Evolutionary conservation across 2,329 filamentous ascomycete species (phyloP).

Genomic region (Chrysosporium queenslandicum): DNA sequence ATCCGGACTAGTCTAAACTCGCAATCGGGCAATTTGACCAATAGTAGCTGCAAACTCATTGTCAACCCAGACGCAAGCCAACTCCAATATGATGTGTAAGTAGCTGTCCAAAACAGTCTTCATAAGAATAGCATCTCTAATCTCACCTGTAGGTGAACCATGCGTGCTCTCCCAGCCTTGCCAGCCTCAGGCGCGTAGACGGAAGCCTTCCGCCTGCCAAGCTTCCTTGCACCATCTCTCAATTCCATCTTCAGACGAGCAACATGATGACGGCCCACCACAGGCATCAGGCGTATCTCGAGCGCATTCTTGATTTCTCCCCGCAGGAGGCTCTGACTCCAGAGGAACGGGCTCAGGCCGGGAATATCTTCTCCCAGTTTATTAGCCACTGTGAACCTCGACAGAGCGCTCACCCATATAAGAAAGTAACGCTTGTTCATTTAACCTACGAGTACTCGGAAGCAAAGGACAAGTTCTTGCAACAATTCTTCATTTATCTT

Average conservation of each 20-base stretch:
- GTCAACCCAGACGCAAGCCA: no score
- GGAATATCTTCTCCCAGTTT: conserved; percentile 15
- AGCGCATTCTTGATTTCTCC: not conserved
- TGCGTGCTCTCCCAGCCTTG: no score
- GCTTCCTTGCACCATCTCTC: not conserved
- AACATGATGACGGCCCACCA: conserved; percentile 1
- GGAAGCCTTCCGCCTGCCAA: no score
- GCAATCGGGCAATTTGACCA: no score
- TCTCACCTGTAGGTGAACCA: no score
- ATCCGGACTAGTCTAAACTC: no score
- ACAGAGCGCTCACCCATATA: conserved; percentile 17
- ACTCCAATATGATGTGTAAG: no score
- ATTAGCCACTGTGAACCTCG: conserved; percentile 17
- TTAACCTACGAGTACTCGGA: conserved; percentile 17
- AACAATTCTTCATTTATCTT: conserved; percentile 11
- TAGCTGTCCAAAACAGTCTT: no score
- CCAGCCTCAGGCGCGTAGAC: no score
- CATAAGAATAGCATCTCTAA: no score
- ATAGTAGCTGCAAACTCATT: no score
- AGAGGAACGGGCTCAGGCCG: conserved; percentile 12
- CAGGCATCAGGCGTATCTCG: conserved; percentile 3
- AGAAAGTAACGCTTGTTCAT: conserved; percentile 18
- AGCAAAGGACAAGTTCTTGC: conserved; percentile 14
- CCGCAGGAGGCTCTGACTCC: conserved; percentile 12
- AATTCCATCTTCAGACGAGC: not conserved